Evolutionary conservation across 352 stramenopile genomes (phyloP).

Genomic region (Pythium dissimile): DNA sequence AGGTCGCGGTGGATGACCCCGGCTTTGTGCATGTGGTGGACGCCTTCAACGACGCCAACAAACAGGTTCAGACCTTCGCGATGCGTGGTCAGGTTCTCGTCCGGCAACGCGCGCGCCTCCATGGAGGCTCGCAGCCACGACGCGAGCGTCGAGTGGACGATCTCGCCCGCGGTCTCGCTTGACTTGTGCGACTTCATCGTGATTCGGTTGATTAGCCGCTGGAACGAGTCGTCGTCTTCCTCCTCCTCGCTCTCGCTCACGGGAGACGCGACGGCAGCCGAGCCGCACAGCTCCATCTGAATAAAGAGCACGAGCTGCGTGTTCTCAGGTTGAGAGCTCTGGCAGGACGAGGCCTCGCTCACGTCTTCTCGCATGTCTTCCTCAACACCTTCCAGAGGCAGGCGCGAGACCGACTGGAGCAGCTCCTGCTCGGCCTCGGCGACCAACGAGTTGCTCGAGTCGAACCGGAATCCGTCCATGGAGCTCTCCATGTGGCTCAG

Average conservation of each 20-base stretch:
- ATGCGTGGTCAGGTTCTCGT: conserved; percentile 38
- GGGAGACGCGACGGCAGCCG: conserved; percentile 12
- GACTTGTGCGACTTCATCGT: conserved; percentile 23
- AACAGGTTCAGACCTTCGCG: conserved; percentile 62
- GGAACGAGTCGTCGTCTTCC: conserved; percentile 23
- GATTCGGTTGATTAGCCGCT: conserved; percentile 39
- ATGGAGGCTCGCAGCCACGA: conserved; percentile 69
- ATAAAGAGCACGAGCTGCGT: conserved; percentile 67
- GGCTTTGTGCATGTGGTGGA: conserved; percentile 72
- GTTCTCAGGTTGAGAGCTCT: no score
- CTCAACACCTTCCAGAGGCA: conserved; percentile 8
- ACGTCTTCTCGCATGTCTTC: conserved; percentile 16
- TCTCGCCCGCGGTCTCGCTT: neutral
- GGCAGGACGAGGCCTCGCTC: conserved; percentile 16
- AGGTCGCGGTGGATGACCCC: conserved; percentile 30
- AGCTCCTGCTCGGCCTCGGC: conserved; percentile 21
- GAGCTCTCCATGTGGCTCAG: conserved; percentile 52
- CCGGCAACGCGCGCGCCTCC: conserved; percentile 30
- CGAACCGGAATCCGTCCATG: conserved; percentile 59
- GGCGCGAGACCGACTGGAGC: conserved; percentile 7
- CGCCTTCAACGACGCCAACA: conserved; percentile 55
- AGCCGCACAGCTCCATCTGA: conserved; percentile 72
- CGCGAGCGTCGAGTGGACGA: conserved; percentile 51
- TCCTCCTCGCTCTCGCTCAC: conserved; percentile 22
- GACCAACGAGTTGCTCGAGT: conserved; percentile 37